A percentile compares a stretch with the other conserved stretches of the same genome.
phyloP scores from a whole-genome alignment of 306 rosid genomes.

The Hylodesmum podocarpum region DNA sequence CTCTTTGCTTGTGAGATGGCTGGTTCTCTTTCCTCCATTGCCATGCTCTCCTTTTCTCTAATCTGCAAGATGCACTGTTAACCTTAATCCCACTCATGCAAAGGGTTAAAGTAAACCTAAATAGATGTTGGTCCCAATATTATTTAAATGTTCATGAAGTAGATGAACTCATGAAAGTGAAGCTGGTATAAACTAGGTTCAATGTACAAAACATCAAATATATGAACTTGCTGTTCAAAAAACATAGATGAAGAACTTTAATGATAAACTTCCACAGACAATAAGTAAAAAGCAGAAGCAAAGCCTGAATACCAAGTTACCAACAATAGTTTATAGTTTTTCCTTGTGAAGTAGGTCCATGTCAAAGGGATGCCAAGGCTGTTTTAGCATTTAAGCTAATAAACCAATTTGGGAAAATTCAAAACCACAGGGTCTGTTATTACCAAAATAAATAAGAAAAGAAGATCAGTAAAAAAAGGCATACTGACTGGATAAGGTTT shows the following conservation, averaged over 20 bases:
- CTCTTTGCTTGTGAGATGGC: conserved; percentile 73
- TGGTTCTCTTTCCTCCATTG: conserved; percentile 70
- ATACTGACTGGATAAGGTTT: conserved; percentile 74
- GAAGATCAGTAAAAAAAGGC: conserved; percentile 2
- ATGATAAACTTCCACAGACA: not conserved
- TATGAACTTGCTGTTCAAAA: not conserved
- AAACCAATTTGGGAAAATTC: not conserved
- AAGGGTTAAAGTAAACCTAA: not conserved
- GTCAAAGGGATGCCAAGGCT: no score
- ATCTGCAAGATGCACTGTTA: conserved; percentile 55
- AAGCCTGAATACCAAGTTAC: not conserved
- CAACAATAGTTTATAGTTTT: no score
- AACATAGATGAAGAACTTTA: not conserved
- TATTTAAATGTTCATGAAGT: no score
- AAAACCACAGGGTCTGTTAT: not conserved
- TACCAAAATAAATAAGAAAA: not conserved
- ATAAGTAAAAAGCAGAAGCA: not conserved
- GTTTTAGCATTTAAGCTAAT: no score
- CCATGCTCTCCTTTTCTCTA: conserved; percentile 64
- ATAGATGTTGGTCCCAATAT: no score
- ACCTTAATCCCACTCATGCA: not conserved
- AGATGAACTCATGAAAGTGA: no score
- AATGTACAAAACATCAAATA: not conserved
- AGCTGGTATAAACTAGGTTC: not conserved
- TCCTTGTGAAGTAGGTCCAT: no score